Conservation (phyloP, 352 stramenopile species). For the Pythium coloratum region DNA sequence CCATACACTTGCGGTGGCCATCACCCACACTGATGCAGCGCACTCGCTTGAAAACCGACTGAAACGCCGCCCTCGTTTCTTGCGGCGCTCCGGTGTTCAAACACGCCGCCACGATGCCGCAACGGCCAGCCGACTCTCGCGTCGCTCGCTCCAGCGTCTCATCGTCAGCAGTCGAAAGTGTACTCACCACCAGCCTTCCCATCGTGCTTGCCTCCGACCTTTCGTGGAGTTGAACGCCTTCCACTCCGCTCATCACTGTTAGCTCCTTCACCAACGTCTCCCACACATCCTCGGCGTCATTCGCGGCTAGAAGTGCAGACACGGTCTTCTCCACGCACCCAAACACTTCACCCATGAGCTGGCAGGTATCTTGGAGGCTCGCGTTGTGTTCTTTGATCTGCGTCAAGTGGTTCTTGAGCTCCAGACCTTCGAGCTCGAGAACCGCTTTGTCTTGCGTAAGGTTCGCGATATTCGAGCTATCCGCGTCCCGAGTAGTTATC, state of each 20-base stretch:
- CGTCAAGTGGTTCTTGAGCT: slow-evolving; percentile 1
- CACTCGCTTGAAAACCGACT: slow-evolving; percentile 10
- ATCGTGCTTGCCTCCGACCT: background rate
- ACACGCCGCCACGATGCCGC: background rate
- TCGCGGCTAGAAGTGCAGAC: background rate
- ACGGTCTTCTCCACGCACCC: background rate
- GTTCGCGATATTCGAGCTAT: background rate
- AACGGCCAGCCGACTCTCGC: background rate
- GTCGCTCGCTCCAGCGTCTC: background rate
- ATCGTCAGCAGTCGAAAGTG: slow-evolving; percentile 14
- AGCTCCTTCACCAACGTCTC: background rate
- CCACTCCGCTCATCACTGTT: background rate
- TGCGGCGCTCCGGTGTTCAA: background rate
- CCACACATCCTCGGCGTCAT: background rate
- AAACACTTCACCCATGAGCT: slow-evolving; percentile 6
- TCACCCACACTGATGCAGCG: background rate
- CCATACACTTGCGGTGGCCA: background rate
- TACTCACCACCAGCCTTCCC: background rate
- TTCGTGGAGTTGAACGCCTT: slow-evolving; percentile 8
- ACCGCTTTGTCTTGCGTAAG: background rate
- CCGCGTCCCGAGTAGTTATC: background rate
- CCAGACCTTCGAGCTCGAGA: slow-evolving; percentile 13
- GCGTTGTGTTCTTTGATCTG: slow-evolving; percentile 11
- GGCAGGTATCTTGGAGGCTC: background rate
- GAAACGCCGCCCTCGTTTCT: background rate